phyloP scores from a whole-genome alignment of 2,329 filamentous ascomycete species.

The Ophiostoma perfectum region DNA sequence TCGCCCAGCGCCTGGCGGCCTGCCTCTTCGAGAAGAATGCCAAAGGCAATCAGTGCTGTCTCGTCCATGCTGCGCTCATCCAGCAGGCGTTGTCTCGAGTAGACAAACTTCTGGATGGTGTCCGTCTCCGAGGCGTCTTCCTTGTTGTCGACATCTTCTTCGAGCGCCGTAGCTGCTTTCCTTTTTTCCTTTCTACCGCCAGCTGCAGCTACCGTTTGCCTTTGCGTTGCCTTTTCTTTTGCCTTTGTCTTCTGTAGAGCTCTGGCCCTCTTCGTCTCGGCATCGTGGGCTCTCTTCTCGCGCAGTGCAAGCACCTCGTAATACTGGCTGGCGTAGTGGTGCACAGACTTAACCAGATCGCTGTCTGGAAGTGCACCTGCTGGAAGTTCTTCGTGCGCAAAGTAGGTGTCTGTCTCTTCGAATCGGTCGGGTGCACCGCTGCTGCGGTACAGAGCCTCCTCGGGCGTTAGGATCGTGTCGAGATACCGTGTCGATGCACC shows the following conservation, averaged over 20 bases:
- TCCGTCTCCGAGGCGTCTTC: conserved; percentile 12
- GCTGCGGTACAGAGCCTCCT: conserved; percentile 65
- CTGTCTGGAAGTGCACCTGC: conserved; percentile 53
- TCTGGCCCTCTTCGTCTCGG: background rate
- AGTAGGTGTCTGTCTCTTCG: conserved; percentile 67
- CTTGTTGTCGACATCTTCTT: background rate
- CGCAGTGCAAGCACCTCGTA: conserved; percentile 44
- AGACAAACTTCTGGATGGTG: background rate
- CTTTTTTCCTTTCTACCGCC: background rate
- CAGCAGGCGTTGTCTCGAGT: conserved; percentile 31
- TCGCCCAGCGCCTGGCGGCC: conserved; percentile 55
- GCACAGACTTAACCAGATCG: conserved; percentile 63
- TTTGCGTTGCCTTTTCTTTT: background rate
- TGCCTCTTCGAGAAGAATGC: conserved; percentile 69
- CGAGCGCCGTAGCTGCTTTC: background rate
- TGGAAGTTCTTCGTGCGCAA: conserved; percentile 54
- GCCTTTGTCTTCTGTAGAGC: conserved; percentile 3
- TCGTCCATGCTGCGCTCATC: conserved; percentile 66
- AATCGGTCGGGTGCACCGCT: conserved; percentile 61
- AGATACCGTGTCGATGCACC: conserved; percentile 23
- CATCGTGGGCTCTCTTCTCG: background rate
- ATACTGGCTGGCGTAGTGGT: conserved; percentile 62
- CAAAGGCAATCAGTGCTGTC: conserved; percentile 69
- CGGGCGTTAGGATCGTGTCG: conserved; percentile 51
- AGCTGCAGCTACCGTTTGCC: background rate